Percentiles rank a stretch among this genome's conserved stretches.
phyloP scores from a whole-genome alignment of 129 eudicot genomes.

The Flaveria ramosissima region DNA sequence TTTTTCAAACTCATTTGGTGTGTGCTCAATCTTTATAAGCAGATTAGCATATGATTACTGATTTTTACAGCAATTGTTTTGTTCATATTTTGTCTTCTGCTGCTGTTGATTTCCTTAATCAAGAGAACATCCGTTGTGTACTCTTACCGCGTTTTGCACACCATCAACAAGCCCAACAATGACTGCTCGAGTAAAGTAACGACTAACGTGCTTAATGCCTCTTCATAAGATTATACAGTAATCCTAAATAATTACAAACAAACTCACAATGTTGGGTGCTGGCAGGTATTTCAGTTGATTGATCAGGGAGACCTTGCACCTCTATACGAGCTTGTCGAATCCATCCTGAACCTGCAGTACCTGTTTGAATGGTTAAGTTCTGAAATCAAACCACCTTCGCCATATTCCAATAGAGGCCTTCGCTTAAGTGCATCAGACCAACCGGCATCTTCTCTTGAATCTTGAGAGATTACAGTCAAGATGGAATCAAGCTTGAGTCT shows the following conservation, averaged over 20 bases:
- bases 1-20: too few relatives aligned
- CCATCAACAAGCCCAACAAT: constrained; percentile 55
- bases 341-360: constrained; percentile 48
- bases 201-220: constrained; percentile 32
- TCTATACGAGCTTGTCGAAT: constrained; percentile 70
- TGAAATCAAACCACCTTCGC: background rate
- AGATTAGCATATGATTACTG: too few relatives aligned
- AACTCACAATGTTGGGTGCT: background rate
- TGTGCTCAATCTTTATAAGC: too few relatives aligned
- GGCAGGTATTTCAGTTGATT: constrained; percentile 77
- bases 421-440: background rate
- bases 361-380: background rate
- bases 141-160: constrained; percentile 63
- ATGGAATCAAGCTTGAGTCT: background rate
- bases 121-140: too few relatives aligned
- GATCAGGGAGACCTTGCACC: constrained; percentile 85
- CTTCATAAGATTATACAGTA: background rate
- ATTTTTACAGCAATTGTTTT: too few relatives aligned
- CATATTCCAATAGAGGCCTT: background rate
- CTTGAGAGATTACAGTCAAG: background rate
- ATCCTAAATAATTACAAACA: background rate
- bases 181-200: constrained; percentile 54
- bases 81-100: too few relatives aligned
- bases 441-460: background rate
- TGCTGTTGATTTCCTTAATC: too few relatives aligned